phyloP scores from a whole-genome alignment of 1,284 basidiomycete species.

The Heterobasidion irregulare region DNA sequence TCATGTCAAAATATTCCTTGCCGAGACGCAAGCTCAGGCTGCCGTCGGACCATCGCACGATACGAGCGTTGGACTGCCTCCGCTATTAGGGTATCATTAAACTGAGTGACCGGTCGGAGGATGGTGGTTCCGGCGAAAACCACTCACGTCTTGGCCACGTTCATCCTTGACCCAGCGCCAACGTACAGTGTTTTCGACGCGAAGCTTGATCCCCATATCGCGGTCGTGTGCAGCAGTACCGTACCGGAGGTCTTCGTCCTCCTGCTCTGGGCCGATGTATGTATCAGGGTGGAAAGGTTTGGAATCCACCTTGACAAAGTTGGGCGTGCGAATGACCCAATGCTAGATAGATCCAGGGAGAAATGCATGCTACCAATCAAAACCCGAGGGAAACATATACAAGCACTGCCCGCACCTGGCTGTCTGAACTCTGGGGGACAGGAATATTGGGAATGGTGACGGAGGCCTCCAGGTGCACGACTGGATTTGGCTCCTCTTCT shows the following conservation, averaged over 20 bases:
- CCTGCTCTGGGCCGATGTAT: slow-evolving; percentile 74
- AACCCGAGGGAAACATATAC: background rate
- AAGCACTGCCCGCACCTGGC: slow-evolving; percentile 41
- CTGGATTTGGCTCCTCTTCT: slow-evolving; percentile 57
- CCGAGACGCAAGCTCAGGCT: slow-evolving; percentile 81
- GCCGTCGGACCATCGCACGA: slow-evolving; percentile 91
- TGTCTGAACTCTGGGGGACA: slow-evolving; percentile 62
- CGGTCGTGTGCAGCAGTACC: slow-evolving; percentile 39
- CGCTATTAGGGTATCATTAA: slow-evolving; percentile 29
- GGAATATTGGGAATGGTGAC: slow-evolving; percentile 75
- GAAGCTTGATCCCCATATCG: slow-evolving; percentile 75
- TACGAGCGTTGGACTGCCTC: slow-evolving; percentile 80
- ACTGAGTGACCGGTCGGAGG: slow-evolving; percentile 2
- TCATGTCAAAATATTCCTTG: slow-evolving; percentile 86
- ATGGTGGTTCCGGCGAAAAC: background rate
- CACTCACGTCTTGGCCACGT: slow-evolving; percentile 58
- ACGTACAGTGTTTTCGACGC: slow-evolving; percentile 84
- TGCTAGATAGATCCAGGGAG: slow-evolving; percentile 33
- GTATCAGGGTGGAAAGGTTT: slow-evolving; percentile 78
- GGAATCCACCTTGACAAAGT: slow-evolving; percentile 76
- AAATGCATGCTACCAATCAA: background rate
- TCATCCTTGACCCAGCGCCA: slow-evolving; percentile 84
- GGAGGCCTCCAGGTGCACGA: slow-evolving; percentile 56
- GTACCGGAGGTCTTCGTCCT: slow-evolving; percentile 52
- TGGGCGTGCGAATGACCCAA: slow-evolving; percentile 80